Conservation (phyloP, 2,329 filamentous ascomycete species). For the Xylariaceae sp. region DNA sequence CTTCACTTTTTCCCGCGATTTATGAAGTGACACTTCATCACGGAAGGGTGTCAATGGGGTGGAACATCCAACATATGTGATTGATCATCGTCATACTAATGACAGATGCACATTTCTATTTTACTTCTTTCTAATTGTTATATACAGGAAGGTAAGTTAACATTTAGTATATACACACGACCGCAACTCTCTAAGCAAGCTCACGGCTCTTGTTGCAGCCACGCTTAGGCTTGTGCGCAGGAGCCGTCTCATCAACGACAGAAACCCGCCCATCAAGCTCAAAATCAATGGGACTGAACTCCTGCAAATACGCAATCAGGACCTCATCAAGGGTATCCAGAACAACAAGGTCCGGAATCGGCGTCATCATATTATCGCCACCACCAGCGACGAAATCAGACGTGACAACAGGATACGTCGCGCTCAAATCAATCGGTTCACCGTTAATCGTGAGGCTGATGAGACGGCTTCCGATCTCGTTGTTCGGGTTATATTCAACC, state of each 20-base stretch:
- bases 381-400: slow-evolving; percentile 58
- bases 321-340: slow-evolving; percentile 50
- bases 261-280: slow-evolving; percentile 44
- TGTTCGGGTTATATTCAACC: slow-evolving; percentile 52
- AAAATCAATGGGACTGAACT: slow-evolving; percentile 45
- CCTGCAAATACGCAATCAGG: slow-evolving; percentile 43
- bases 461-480: slow-evolving; percentile 45
- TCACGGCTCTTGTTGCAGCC: too few species aligned
- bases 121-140: too few species aligned
- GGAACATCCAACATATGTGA: too few species aligned
- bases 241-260: slow-evolving; percentile 7
- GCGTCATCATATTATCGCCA: slow-evolving; percentile 55
- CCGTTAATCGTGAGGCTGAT: slow-evolving; percentile 48
- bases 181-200: too few species aligned
- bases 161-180: background rate
- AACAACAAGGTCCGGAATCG: slow-evolving; percentile 33
- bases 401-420: slow-evolving; percentile 54
- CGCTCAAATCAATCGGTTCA: slow-evolving; percentile 41
- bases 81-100: too few species aligned
- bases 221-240: too few species aligned
- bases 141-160: too few species aligned
- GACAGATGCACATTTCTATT: too few species aligned
- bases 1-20: too few species aligned
- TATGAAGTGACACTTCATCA: too few species aligned
- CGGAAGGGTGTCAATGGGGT: too few species aligned